Percentiles rank a stretch among this genome's conserved stretches.
These are phyloP conservation scores for Arthroderma sp. DNA, from an alignment of 2,329 filamentous ascomycete species.

Conservation along the genomic window DNA sequence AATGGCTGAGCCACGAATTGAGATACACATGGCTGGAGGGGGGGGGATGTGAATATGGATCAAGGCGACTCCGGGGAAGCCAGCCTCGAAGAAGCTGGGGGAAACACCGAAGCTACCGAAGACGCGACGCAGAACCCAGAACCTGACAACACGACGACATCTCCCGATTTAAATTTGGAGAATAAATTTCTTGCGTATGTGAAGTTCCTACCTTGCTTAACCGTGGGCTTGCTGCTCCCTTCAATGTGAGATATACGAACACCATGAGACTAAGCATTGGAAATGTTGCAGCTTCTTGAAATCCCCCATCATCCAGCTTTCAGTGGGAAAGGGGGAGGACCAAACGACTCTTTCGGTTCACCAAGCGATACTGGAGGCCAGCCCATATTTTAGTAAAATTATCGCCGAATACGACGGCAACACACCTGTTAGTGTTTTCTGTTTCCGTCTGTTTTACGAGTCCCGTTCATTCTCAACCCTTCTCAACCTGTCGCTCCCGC, in stretches of 20 bases:
- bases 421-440: constrained; percentile 36
- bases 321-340: constrained; percentile 48
- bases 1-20: too few relatives aligned
- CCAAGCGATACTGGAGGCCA: constrained; percentile 59
- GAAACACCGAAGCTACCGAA: too few relatives aligned
- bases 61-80: too few relatives aligned
- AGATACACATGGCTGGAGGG: too few relatives aligned
- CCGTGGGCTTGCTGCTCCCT: not conserved
- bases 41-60: too few relatives aligned
- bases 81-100: too few relatives aligned
- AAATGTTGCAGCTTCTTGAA: constrained; percentile 51
- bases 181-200: too few relatives aligned
- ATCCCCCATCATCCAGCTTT: constrained; percentile 55
- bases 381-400: constrained; percentile 58
- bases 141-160: too few relatives aligned
- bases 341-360: constrained; percentile 62
- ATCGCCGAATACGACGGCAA: constrained; percentile 50
- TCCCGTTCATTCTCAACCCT: not conserved
- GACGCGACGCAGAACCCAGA: too few relatives aligned
- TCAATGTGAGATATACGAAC: too few relatives aligned
- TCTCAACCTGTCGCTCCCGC: not conserved
- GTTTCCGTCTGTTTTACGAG: not conserved
- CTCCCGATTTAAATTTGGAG: too few relatives aligned
- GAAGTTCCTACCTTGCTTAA: not conserved
- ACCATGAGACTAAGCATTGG: too few relatives aligned